These are phyloP conservation scores for Salvia sclarea DNA, from an alignment of 305 asterid species.

Conservation along the genomic window DNA sequence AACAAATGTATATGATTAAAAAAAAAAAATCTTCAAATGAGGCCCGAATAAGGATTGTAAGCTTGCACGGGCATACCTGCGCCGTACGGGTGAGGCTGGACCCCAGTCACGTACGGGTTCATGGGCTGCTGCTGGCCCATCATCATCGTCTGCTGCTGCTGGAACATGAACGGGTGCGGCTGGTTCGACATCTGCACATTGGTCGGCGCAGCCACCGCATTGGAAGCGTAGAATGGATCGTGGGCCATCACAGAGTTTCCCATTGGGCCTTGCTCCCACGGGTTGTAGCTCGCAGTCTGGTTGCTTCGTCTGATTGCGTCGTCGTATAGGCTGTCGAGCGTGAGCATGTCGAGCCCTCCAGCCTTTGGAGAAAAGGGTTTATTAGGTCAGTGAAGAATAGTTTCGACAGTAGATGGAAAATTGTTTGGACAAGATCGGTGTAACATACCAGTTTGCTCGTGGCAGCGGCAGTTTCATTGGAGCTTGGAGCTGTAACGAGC, in stretches of 20 bases:
- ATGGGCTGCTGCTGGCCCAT: constrained; percentile 53
- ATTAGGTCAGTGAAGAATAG: not conserved
- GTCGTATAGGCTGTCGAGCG: constrained; percentile 90
- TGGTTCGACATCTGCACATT: constrained; percentile 71
- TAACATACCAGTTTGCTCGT: constrained; percentile 73
- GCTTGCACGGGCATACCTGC: constrained; percentile 73
- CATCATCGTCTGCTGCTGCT: constrained; percentile 59
- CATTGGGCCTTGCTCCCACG: constrained; percentile 75
- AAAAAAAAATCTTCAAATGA: constrained; percentile 57
- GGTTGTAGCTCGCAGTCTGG: constrained; percentile 78
- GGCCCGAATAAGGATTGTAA: constrained; percentile 76
- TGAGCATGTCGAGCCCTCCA: constrained; percentile 84
- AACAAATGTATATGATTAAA: not conserved
- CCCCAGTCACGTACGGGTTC: constrained; percentile 52
- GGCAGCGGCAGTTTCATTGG: constrained; percentile 62
- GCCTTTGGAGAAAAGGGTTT: constrained; percentile 46
- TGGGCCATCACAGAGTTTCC: constrained; percentile 44
- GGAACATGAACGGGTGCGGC: constrained; percentile 56
- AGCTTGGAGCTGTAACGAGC: constrained; percentile 86
- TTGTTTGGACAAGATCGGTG: not conserved
- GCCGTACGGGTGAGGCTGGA: constrained; percentile 50
- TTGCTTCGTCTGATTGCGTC: constrained; percentile 84
- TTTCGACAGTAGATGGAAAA: constrained; percentile 7
- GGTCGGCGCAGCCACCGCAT: constrained; percentile 59
- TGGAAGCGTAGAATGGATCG: constrained; percentile 79